These are phyloP conservation scores for Nothophaeocryptopus gaeumannii DNA, from an alignment of 2,329 filamentous ascomycete species.

Conservation along the genomic window DNA sequence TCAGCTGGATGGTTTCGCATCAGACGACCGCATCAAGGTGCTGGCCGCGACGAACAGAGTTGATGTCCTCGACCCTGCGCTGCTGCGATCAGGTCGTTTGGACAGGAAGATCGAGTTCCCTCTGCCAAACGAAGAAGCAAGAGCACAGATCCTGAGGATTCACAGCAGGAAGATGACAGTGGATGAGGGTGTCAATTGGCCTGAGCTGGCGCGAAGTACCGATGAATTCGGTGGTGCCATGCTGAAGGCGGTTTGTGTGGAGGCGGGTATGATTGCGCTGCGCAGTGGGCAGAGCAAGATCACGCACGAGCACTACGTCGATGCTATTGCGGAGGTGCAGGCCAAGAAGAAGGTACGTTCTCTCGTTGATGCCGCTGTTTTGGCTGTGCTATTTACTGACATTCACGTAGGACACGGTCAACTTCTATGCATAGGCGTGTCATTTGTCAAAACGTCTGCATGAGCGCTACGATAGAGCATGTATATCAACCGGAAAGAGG, in stretches of 20 bases:
- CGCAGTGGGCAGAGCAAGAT: constrained; percentile 94
- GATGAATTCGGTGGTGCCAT: constrained; percentile 98
- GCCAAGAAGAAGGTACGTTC: constrained; percentile 77
- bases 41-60: constrained; percentile 99
- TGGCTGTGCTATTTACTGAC: constrained; percentile 12
- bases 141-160: constrained; percentile 94
- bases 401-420: constrained; percentile 33
- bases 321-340: constrained; percentile 95
- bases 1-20: constrained; percentile 96
- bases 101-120: constrained; percentile 99
- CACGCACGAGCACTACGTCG: constrained; percentile 96
- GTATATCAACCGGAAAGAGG: constrained; percentile 15
- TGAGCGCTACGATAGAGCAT: constrained; percentile 14
- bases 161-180: constrained; percentile 98
- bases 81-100: constrained; percentile 90
- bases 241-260: constrained; percentile 97
- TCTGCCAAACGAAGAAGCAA: constrained; percentile 93
- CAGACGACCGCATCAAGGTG: constrained; percentile 90
- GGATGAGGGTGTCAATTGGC: constrained; percentile 90
- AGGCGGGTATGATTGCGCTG: constrained; percentile 98
- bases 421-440: constrained; percentile 35
- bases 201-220: constrained; percentile 89
- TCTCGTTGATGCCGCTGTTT: too few relatives aligned
- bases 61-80: constrained; percentile 91
- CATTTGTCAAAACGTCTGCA: constrained; percentile 6